Conservation (phyloP, 2,329 filamentous ascomycete species). For the Juglanconis sp. region DNA sequence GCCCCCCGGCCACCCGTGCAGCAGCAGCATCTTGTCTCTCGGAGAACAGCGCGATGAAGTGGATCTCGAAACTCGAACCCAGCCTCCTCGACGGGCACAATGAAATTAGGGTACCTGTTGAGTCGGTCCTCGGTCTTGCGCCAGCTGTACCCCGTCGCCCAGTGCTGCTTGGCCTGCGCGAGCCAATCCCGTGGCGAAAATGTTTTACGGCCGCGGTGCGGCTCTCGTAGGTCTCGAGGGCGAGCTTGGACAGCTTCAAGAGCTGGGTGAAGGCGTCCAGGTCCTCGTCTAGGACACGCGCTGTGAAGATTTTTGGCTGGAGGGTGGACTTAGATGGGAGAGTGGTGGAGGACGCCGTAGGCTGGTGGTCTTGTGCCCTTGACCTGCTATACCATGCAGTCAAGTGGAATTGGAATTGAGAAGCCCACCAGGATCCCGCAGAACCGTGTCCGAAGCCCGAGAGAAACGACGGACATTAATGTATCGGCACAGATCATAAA, state of each 20-base stretch:
- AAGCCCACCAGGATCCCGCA: too few relatives aligned
- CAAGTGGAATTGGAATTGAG: neutral
- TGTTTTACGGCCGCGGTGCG: neutral
- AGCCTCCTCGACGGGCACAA: conserved; percentile 32
- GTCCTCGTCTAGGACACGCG: neutral
- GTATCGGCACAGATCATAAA: neutral
- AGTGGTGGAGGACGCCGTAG: neutral
- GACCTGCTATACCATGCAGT: neutral
- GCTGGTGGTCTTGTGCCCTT: neutral
- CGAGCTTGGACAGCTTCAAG: neutral
- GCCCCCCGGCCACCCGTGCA: conserved; percentile 53
- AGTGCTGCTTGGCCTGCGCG: conserved; percentile 21
- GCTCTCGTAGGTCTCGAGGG: conserved; percentile 1
- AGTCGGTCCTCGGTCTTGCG: conserved; percentile 33
- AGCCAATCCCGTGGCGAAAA: neutral
- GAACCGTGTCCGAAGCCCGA: too few relatives aligned
- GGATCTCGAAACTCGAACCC: conserved; percentile 37
- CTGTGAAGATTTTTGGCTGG: neutral
- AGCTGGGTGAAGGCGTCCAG: neutral
- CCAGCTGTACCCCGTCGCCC: conserved; percentile 46
- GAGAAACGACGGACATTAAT: too few relatives aligned
- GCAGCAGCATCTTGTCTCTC: conserved; percentile 43
- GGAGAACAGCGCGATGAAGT: conserved; percentile 55
- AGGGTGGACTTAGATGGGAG: neutral
- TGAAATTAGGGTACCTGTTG: conserved; percentile 49